Conservation (phyloP, 2,329 filamentous ascomycete species). For the Colletotrichum magnum region DNA sequence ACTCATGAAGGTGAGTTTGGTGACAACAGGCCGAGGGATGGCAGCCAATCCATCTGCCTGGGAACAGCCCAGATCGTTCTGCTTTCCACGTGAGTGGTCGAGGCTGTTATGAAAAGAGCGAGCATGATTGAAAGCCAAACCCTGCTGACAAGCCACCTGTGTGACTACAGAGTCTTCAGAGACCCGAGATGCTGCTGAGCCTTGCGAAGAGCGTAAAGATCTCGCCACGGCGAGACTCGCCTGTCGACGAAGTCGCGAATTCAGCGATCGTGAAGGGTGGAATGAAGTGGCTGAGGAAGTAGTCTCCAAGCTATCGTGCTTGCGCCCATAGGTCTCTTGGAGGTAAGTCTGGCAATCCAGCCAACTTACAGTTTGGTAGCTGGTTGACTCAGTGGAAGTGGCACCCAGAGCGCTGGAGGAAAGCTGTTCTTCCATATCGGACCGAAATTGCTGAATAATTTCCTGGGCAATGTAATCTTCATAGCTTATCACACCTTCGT, state of each 20-base stretch:
- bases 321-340: neutral
- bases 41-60: too few relatives aligned
- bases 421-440: conserved; percentile 3
- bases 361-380: neutral
- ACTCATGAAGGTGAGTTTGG: too few relatives aligned
- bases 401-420: neutral
- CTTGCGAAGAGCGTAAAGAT: neutral
- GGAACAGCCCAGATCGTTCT: too few relatives aligned
- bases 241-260: neutral
- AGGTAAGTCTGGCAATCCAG: neutral
- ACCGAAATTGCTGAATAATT: neutral
- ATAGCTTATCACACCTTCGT: conserved; percentile 5
- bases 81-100: too few relatives aligned
- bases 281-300: neutral
- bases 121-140: neutral
- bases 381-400: neutral
- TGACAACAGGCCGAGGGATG: too few relatives aligned
- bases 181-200: neutral
- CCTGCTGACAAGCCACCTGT: neutral
- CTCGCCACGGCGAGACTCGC: neutral
- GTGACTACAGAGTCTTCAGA: neutral
- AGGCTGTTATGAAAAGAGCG: too few relatives aligned
- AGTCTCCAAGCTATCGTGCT: neutral
- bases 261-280: neutral
- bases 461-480: neutral